phyloP scores from a whole-genome alignment of 352 stramenopile genomes.

The Phytophthora colocasiae region DNA sequence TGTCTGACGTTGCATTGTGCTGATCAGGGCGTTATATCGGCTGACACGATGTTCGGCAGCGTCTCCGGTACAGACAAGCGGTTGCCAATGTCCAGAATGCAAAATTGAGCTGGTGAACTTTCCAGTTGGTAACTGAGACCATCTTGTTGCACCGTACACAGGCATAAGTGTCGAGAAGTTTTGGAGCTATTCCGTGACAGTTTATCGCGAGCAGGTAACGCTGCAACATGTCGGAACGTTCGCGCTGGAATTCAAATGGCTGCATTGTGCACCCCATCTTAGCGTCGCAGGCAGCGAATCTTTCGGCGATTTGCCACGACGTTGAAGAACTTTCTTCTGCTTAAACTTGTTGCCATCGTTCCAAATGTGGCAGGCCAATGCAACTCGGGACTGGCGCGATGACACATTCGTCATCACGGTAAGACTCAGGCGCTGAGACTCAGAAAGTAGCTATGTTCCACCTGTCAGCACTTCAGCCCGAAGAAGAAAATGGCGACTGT shows the following conservation, averaged over 20 bases:
- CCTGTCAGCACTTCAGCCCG: background rate
- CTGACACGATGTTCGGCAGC: constrained; percentile 36
- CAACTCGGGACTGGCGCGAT: background rate
- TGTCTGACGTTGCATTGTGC: constrained; percentile 11
- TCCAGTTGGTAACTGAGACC: constrained; percentile 9
- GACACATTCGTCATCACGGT: constrained; percentile 9
- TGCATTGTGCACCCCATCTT: constrained; percentile 22
- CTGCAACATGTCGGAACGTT: constrained; percentile 24
- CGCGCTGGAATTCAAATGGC: constrained; percentile 17
- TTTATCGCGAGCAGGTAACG: constrained; percentile 14
- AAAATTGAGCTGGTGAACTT: background rate
- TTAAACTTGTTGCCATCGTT: background rate
- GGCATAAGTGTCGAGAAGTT: constrained; percentile 3
- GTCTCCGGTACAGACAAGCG: background rate
- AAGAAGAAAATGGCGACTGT: constrained; percentile 1
- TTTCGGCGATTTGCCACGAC: constrained; percentile 18
- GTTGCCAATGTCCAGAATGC: constrained; percentile 6
- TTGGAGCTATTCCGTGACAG: background rate
- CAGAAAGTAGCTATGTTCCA: background rate
- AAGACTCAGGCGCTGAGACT: background rate
- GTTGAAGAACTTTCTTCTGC: constrained; percentile 16
- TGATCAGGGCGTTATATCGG: constrained; percentile 40
- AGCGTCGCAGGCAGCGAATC: constrained; percentile 26
- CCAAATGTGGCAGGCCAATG: constrained; percentile 1
- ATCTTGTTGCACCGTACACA: constrained; percentile 1